A percentile compares a stretch with the other conserved stretches of the same genome.
Evolutionary conservation across 179 eudicot species (phyloP).

Genomic region (Spergularia azorica): DNA sequence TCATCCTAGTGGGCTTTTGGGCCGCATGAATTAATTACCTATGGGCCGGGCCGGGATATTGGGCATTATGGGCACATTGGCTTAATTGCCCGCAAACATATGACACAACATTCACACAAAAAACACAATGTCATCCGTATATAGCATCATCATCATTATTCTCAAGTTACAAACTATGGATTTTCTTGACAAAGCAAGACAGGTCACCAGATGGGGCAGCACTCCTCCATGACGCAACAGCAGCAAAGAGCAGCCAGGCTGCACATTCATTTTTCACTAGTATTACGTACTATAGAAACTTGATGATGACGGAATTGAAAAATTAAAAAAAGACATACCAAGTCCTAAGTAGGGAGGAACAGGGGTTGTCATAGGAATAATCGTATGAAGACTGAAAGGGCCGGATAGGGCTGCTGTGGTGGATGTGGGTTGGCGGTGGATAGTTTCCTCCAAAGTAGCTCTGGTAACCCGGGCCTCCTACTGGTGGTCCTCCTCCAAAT

Average conservation of each 20-base stretch:
- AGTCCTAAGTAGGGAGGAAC: constrained; percentile 22
- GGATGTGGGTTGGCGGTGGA: constrained; percentile 23
- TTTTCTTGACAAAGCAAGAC: no score
- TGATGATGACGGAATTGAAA: no score
- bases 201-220: constrained; percentile 11
- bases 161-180: no score
- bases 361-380: constrained; percentile 7
- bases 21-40: no score
- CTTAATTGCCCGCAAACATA: no score
- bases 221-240: constrained; percentile 31
- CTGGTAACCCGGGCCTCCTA: constrained; percentile 25
- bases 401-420: constrained; percentile 5
- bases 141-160: accelerated
- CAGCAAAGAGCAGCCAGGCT: constrained; percentile 34
- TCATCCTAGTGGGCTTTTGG: no score
- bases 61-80: no score
- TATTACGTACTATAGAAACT: not conserved
- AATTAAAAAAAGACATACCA: constrained; percentile 21
- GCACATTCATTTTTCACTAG: constrained; percentile 4
- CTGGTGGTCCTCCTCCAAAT: constrained; percentile 16
- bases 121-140: no score
- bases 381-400: constrained; percentile 7
- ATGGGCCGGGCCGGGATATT: no score
- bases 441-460: constrained; percentile 25
- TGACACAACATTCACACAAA: no score